Base-by-base conservation (phyloP, 179 eudicot species). In the Pouteria campechiana region DNA sequence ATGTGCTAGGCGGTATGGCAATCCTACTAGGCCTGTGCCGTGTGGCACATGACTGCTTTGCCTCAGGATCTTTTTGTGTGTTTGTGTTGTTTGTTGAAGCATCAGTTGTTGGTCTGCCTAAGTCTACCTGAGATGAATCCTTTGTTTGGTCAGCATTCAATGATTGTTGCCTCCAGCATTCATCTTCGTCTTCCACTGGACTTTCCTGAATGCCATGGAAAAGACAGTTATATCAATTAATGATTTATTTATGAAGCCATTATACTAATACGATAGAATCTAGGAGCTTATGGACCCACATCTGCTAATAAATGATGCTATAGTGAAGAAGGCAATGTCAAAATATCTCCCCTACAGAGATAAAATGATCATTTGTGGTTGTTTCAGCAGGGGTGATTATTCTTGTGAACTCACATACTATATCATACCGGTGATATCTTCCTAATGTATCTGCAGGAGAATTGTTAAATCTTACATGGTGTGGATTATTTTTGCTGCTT, bases 121-220 rank as follows among this genome's bases (percentile, higher is more conserved):
- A 25, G 52, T 89, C 93, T 36, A 80, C 88, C 46, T 81, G 85
- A 0, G 86, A 69, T 8, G 87, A 77, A 67, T 55, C 47, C 63
- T 61, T 75, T 77, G 90, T 70, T 32, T 50, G 46, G 63, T 61
- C 62, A 32, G 57, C 60, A 45, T 61, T 64, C 41, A 65, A 54
- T 44, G 62, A 49, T 44, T 68, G 70, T 56, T 64, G 71, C 27
- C 66, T 52, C 19, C 54, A 11, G n/a, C 55, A 55, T 52, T 57
- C 64, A 35, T 83, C 87, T 17, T 76, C 87, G 25, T 79, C 94
- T 25, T 81, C 89, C 9, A 62, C 52, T 10, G 97, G 76, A 36
- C 81, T 93, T 68, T 81, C 67, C 97, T 88, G 78, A 36, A 37
- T 4, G 41, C 2, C 53, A n/a, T 17, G 61, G 21, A 32, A 9